Conservation (phyloP, 768 basidiomycete genomes). For the Suillus spraguei region DNA sequence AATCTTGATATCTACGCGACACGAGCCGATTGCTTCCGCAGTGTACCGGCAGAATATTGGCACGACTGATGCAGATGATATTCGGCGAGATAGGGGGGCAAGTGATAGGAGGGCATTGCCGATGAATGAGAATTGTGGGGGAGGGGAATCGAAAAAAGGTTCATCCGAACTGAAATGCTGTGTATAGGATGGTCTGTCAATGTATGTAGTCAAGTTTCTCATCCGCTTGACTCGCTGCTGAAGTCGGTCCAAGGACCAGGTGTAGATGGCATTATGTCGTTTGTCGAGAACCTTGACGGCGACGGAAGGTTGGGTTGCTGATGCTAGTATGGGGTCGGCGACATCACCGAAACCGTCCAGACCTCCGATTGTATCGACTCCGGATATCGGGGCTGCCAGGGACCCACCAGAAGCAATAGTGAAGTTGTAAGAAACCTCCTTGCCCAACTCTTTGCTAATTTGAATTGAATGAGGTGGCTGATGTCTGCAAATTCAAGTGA, state of each 20-base stretch:
- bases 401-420: slow-evolving; percentile 84
- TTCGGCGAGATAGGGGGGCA: slow-evolving; percentile 73
- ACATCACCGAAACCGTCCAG: slow-evolving; percentile 93
- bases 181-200: slow-evolving; percentile 90
- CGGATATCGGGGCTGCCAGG: slow-evolving; percentile 77
- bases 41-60: slow-evolving; percentile 96
- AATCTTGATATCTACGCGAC: slow-evolving; percentile 83
- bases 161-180: slow-evolving; percentile 93
- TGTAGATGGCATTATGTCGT: slow-evolving; percentile 82
- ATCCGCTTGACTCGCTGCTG: slow-evolving; percentile 89
- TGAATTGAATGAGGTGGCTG: slow-evolving; percentile 16
- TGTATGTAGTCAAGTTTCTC: slow-evolving; percentile 89
- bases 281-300: slow-evolving; percentile 92
- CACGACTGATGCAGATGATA: slow-evolving; percentile 73
- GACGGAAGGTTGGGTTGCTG: slow-evolving; percentile 78
- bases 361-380: slow-evolving; percentile 83
- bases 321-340: slow-evolving; percentile 76
- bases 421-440: slow-evolving; percentile 91
- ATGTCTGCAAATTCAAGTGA: background rate
- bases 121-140: slow-evolving; percentile 90
- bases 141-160: slow-evolving; percentile 88
- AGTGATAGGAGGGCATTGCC: slow-evolving; percentile 86
- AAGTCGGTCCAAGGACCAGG: slow-evolving; percentile 90
- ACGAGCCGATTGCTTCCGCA: slow-evolving; percentile 93
- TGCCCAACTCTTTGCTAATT: slow-evolving; percentile 79